Conservation (phyloP, 768 basidiomycete species). For the Serendipita sp. region DNA sequence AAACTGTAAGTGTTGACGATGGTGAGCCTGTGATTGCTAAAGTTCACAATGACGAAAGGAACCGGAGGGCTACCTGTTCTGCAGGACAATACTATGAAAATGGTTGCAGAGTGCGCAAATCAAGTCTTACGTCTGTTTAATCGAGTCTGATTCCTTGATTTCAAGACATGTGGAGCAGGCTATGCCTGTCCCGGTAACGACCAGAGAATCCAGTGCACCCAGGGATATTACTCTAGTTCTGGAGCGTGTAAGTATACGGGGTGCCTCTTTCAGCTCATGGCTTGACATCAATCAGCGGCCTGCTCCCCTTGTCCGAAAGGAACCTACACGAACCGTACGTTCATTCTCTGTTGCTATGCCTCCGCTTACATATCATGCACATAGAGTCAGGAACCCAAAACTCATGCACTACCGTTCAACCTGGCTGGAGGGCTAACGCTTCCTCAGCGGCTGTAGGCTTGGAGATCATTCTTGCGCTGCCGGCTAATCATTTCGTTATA, state of each 20-base stretch:
- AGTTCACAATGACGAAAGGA: not conserved
- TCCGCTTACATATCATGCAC: not conserved
- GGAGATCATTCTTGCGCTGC: not conserved
- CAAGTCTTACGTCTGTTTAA: not conserved
- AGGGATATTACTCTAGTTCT: not conserved
- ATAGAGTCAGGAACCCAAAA: not conserved
- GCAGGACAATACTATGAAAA: conserved; percentile 7
- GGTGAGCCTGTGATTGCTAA: too few species aligned
- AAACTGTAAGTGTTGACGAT: too few species aligned
- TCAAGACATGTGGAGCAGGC: not conserved
- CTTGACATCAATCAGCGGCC: not conserved
- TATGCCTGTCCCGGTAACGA: not conserved
- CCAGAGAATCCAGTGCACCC: not conserved
- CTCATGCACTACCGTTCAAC: not conserved
- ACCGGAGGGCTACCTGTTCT: not conserved
- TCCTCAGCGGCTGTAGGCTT: not conserved
- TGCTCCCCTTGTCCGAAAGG: not conserved
- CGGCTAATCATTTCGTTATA: not conserved
- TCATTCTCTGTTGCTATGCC: not conserved
- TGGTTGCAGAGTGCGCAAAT: not conserved
- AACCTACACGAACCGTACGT: not conserved
- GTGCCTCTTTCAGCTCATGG: not conserved
- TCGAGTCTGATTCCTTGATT: not conserved
- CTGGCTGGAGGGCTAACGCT: not conserved
- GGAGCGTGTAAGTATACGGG: not conserved